Percentiles rank a stretch among this genome's conserved stretches.
These are phyloP conservation scores for Pseudomassariella vexata DNA, from an alignment of 2,329 filamentous ascomycete species.

Conservation along the genomic window DNA sequence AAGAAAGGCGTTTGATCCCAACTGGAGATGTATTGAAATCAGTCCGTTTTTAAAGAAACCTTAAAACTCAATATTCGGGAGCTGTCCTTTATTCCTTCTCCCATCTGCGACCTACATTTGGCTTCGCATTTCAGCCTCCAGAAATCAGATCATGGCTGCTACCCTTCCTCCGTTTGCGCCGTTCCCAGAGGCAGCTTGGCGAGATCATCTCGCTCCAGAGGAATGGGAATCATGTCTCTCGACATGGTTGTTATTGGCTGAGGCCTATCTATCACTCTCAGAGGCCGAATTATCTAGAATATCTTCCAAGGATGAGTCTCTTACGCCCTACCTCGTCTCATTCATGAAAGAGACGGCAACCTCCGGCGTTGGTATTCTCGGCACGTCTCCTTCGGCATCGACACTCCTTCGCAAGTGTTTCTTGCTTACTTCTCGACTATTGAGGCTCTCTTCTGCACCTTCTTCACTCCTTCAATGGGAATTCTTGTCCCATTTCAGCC, in stretches of 20 bases:
- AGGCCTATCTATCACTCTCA: constrained; percentile 56
- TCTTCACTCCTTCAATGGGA: constrained; percentile 53
- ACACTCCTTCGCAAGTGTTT: constrained; percentile 60
- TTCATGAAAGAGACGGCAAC: constrained; percentile 54
- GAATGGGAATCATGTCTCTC: constrained; percentile 77
- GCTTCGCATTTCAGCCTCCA: neutral
- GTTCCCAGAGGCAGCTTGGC: constrained; percentile 66
- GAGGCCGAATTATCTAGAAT: constrained; percentile 47
- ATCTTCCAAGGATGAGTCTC: constrained; percentile 50
- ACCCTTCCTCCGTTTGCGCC: constrained; percentile 67
- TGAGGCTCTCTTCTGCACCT: constrained; percentile 38
- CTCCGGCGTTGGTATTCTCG: constrained; percentile 26
- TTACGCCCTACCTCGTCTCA: constrained; percentile 59
- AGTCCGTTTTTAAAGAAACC: too few relatives aligned
- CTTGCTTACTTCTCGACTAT: constrained; percentile 53
- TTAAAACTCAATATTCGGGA: too few relatives aligned
- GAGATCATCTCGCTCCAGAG: constrained; percentile 55
- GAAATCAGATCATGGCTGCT: constrained; percentile 26
- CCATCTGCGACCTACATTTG: too few relatives aligned
- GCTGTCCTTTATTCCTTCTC: too few relatives aligned
- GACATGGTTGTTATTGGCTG: constrained; percentile 66
- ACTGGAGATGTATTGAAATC: too few relatives aligned
- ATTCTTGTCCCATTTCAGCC: constrained; percentile 64
- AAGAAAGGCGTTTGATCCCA: too few relatives aligned
- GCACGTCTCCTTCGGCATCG: constrained; percentile 26